Evolutionary conservation across 202 grass and related monocot genomes (phyloP).

Genomic region (Musa balbisiana): DNA sequence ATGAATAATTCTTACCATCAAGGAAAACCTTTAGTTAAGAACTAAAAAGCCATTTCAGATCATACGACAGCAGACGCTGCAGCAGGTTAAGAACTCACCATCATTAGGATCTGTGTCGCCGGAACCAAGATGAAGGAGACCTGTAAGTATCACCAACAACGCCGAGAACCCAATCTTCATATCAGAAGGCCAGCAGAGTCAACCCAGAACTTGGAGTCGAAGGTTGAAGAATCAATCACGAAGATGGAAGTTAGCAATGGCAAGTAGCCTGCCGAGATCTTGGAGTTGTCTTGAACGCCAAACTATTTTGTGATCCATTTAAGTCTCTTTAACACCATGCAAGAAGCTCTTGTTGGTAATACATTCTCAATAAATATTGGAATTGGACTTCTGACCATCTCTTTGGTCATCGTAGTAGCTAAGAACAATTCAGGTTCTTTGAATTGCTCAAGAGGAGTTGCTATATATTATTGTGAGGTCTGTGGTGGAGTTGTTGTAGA

Average conservation of each 20-base stretch:
- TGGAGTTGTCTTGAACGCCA: background rate
- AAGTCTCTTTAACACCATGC: background rate
- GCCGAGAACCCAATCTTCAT: constrained; percentile 26
- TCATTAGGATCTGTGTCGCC: constrained; percentile 53
- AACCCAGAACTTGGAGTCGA: background rate
- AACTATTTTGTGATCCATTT: background rate
- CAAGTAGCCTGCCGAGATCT: too few relatives aligned
- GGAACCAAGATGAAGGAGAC: constrained; percentile 36
- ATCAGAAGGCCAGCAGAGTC: background rate
- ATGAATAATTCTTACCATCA: too few relatives aligned
- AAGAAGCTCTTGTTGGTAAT: background rate
- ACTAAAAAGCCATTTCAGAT: too few relatives aligned
- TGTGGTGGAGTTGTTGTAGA: too few relatives aligned
- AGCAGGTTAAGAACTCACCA: constrained; percentile 41
- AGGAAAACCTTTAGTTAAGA: too few relatives aligned
- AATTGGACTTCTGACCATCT: too few relatives aligned
- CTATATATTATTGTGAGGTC: too few relatives aligned
- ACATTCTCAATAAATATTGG: too few relatives aligned
- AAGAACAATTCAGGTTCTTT: too few relatives aligned
- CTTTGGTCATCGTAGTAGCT: too few relatives aligned
- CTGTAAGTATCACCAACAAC: constrained; percentile 39
- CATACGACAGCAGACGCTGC: constrained; percentile 21
- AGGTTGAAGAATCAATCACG: background rate
- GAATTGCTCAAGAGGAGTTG: too few relatives aligned
- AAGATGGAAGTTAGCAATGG: background rate